Evolutionary conservation across 2,329 filamentous ascomycete species (phyloP), one percentile per base, ranked within the genome.

Genomic region (Leptographium procerum): DNA sequence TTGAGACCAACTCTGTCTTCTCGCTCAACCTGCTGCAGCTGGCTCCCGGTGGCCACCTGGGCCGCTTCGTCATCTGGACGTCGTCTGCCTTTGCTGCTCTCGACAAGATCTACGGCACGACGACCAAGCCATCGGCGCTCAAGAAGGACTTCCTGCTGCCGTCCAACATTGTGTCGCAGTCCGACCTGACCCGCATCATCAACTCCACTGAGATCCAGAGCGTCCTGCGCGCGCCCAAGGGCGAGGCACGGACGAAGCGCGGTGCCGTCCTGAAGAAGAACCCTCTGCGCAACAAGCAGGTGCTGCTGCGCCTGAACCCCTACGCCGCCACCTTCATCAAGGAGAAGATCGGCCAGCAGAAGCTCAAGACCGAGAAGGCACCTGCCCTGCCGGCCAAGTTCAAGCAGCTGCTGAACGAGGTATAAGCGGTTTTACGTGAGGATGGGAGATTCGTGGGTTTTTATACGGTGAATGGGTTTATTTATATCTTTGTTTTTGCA

Each of bases 111-210:
- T 99, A 99, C 83, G 92, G 92, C 75, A 87, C 88, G 73, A 95
- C 91, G 74, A 94, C 89, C 71, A 81, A 85, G 75, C 84, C 92
- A 67, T 92, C 91, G 54, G 86, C 88, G 65, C 86, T 95, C 72
- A 99, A 99, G 91, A 95, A 94, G 82, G 92, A 99, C 84, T 99
- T 94, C 88, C 84, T 96, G 71, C 86, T 99, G 68, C 94, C 94
- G 66, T 88, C 87, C 71, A 91, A 92, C 81, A 76, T 95, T 68
- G 89, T 99, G 74, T 83, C 88, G 71, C 92, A 99, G 84, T 85
- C 94, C 73, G 94, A 99, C 73, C 86, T 99, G 69, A 85, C 85
- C 79, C 94, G 95, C 78, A 85, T 99, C 72, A 99, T 99, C 88
- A 99, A 99, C 90, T 92, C 88, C 72, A 91, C 89, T 71, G 94